phyloP scores from a whole-genome alignment of 2,329 filamentous ascomycete species.

The Neospermospora avenae region DNA sequence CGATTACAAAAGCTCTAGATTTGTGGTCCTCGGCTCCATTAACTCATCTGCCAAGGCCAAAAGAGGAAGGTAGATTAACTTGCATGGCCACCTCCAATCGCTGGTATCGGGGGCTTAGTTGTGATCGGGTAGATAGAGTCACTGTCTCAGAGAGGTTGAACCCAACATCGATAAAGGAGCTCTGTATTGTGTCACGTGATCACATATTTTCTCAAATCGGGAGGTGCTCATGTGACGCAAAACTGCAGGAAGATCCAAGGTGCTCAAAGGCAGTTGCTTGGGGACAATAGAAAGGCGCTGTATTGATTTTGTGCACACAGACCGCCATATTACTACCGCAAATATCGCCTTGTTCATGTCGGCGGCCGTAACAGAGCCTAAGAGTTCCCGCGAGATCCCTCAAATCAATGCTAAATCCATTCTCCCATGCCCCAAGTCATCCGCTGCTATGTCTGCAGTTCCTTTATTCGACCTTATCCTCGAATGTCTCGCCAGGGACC shows the following conservation, averaged over 20 bases:
- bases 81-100: neutral
- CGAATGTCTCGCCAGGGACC: constrained; percentile 96
- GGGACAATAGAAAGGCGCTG: constrained; percentile 25
- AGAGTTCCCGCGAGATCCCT: constrained; percentile 18
- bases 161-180: neutral
- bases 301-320: constrained; percentile 35
- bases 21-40: neutral
- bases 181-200: neutral
- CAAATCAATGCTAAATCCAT: constrained; percentile 22
- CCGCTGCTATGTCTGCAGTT: constrained; percentile 1
- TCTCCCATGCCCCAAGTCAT: constrained; percentile 12
- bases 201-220: neutral
- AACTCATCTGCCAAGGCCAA: neutral
- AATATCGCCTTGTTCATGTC: constrained; percentile 26
- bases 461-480: constrained; percentile 67
- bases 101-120: neutral
- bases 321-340: constrained; percentile 32
- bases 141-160: neutral
- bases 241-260: neutral
- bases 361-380: constrained; percentile 20
- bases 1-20: neutral
- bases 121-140: neutral
- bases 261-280: neutral
- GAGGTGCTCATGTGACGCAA: no score
- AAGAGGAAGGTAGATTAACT: neutral